Base-by-base conservation (phyloP, 805 yeast genomes). In the Isabelozyma rhagii region DNA sequence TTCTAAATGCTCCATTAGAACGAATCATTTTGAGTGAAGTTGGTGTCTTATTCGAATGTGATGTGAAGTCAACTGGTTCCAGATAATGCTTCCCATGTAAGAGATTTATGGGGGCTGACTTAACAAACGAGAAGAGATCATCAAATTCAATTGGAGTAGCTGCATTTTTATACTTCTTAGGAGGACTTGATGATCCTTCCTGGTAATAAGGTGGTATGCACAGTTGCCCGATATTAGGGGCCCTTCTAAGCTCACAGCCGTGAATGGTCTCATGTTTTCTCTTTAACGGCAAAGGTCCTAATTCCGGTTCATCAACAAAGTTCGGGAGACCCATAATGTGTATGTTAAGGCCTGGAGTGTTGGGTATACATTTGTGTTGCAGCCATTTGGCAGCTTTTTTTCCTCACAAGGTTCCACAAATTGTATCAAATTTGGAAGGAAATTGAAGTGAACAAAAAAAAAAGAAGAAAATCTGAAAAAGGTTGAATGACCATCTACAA, bases 291-390 rank as follows among this genome's bases (percentile, higher is more conserved):
- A 13, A 8, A 31, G 36, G 10, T 3, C n/a, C 36, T 10, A 8
- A 8, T 5, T 31, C 36, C 36, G 8, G 4, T 9, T 31, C 36
- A 13, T 31, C 36, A 10, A 31, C 10, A 31, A 8, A 31, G 36
- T 31, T 13, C 10, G n/a, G 2, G n/a, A 31, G n/a, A 10, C n/a
- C 36, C 36, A 31, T 31, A 31, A 13, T 31, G 2, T 10, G n/a
- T 8, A 31, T 6, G 36, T 13, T 10, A 31, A 6, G 5, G n/a
- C 36, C n/a, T 8, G 5, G 10, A 31, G n/a, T 10, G 36, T 31
- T 10, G 34, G 17, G 31, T 40, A 39, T 15, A 51, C 42, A 41
- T 51, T 54, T 54, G 58, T 55, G 60, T 54, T 55, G 59, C 60
- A 55, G 51, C 57, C 52, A 51, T 47, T 52, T 52, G 44, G 36